These are phyloP conservation scores for Amanita exitialis DNA, from an alignment of 768 basidiomycete genomes.

Conservation along the genomic window DNA sequence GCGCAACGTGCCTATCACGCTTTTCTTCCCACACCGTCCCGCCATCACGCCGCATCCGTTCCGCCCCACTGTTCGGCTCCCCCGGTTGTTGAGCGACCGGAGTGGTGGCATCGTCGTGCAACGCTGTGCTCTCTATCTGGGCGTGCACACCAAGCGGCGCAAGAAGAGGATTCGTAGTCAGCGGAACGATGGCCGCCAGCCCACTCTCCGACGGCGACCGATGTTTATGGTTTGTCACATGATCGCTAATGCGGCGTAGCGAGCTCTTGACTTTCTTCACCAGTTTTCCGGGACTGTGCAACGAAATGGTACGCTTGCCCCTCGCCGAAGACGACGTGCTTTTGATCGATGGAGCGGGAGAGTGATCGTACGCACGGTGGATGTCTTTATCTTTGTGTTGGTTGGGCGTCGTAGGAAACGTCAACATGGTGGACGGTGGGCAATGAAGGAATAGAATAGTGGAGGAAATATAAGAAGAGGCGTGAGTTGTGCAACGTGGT, in stretches of 20 bases:
- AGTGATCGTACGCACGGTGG: not conserved
- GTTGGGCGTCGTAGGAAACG: not conserved
- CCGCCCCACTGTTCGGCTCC: not conserved
- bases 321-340: not conserved
- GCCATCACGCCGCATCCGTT: not conserved
- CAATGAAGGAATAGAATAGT: not conserved
- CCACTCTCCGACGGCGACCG: constrained; percentile 8
- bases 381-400: not conserved
- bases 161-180: constrained; percentile 9
- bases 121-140: not conserved
- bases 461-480: not conserved
- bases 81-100: not conserved
- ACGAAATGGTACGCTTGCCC: not conserved
- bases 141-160: not conserved
- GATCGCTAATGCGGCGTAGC: constrained; percentile 22
- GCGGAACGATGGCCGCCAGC: constrained; percentile 5
- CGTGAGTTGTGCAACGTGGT: not conserved
- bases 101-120: not conserved
- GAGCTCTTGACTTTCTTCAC: constrained; percentile 21
- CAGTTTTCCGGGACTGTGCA: constrained; percentile 16
- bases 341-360: not conserved
- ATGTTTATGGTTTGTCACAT: constrained; percentile 23
- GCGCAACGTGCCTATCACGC: constrained; percentile 1
- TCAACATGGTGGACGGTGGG: not conserved
- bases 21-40: constrained; percentile 4